phyloP scores from a whole-genome alignment of 2,329 filamentous ascomycete species.

The Claviceps capensis region DNA sequence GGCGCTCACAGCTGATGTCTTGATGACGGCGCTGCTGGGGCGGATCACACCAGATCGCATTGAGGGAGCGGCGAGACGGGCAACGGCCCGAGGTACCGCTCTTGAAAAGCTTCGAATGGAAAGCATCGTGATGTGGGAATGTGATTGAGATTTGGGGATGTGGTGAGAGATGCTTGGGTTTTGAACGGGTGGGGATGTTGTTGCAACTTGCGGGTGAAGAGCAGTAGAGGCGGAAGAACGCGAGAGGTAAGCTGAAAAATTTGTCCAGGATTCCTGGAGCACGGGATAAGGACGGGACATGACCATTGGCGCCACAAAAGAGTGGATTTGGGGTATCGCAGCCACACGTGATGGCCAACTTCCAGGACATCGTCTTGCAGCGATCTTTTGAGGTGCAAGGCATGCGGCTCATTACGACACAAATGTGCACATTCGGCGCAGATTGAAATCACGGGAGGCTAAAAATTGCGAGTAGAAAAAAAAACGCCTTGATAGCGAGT shows the following conservation, averaged over 20 bases:
- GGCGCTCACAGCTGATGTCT: slow-evolving; percentile 24
- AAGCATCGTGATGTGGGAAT: slow-evolving; percentile 39
- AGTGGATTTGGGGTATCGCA: no score
- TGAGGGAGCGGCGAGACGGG: slow-evolving; percentile 40
- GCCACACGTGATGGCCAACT: no score
- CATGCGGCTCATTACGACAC: no score
- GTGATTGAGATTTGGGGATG: background rate
- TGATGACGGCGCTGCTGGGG: slow-evolving; percentile 34
- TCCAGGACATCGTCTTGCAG: no score
- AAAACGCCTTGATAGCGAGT: background rate
- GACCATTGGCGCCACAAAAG: no score
- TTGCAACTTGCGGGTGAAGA: no score
- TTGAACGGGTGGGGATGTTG: slow-evolving; percentile 2
- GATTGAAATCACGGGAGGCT: no score
- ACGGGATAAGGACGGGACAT: background rate
- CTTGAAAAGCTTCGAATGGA: slow-evolving; percentile 53
- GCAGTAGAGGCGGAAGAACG: no score
- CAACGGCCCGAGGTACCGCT: slow-evolving; percentile 49
- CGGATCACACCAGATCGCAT: slow-evolving; percentile 34
- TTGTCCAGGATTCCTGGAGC: background rate
- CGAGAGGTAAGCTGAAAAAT: background rate
- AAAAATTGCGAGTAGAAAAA: no score
- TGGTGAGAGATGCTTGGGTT: slow-evolving; percentile 7
- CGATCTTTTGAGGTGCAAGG: no score
- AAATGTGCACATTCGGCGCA: no score